These are phyloP conservation scores for Cladophialophora bantiana DNA, from an alignment of 2,329 filamentous ascomycete species.

Conservation along the genomic window DNA sequence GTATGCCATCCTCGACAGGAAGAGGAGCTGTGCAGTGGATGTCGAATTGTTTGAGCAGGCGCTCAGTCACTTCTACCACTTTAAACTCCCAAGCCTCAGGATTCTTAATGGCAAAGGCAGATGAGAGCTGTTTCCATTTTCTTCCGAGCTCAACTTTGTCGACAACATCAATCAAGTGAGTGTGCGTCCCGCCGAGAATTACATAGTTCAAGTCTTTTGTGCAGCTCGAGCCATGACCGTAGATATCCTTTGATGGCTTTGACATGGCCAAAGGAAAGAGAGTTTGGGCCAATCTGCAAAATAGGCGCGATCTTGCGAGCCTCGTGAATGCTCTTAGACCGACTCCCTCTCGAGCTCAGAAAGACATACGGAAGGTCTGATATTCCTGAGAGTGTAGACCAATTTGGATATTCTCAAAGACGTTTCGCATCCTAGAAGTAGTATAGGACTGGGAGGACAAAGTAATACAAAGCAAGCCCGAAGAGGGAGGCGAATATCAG, in stretches of 20 bases:
- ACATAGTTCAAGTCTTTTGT: constrained; percentile 25
- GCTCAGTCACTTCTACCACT: constrained; percentile 44
- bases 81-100: constrained; percentile 51
- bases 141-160: constrained; percentile 49
- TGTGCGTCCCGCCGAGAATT: constrained; percentile 16
- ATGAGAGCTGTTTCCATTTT: constrained; percentile 50
- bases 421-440: not conserved
- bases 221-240: constrained; percentile 48
- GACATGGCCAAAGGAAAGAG: constrained; percentile 12
- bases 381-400: constrained; percentile 53
- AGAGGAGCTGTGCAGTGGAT: constrained; percentile 41
- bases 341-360: constrained; percentile 52
- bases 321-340: constrained; percentile 18
- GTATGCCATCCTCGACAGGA: constrained; percentile 14
- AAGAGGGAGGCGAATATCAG: not conserved
- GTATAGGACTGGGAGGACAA: not conserved
- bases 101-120: constrained; percentile 50
- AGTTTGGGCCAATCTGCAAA: constrained; percentile 21
- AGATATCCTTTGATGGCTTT: constrained; percentile 47
- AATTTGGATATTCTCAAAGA: constrained; percentile 55
- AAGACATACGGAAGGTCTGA: constrained; percentile 56
- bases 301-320: constrained; percentile 69
- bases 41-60: constrained; percentile 43
- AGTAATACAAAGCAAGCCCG: not conserved
- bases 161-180: constrained; percentile 44